Percentiles rank a stretch among this genome's conserved stretches.
These are phyloP conservation scores for Suhomyces bokatorum DNA, from an alignment of 1,139 yeast species.

Conservation along the genomic window DNA sequence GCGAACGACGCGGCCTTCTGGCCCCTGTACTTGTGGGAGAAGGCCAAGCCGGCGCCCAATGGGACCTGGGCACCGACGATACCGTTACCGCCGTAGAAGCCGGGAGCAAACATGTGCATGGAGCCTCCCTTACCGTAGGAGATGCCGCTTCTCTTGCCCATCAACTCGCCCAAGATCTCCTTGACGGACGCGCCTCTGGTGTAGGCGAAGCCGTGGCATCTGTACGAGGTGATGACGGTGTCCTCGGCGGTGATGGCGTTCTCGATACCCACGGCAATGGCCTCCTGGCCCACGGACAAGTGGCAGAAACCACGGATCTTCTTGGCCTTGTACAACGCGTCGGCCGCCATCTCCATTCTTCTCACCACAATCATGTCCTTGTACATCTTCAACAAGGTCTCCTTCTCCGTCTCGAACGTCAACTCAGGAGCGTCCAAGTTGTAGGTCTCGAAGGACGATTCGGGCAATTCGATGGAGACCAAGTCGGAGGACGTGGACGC, in stretches of 20 bases:
- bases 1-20: constrained; percentile 82
- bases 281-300: constrained; percentile 98
- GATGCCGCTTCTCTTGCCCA: constrained; percentile 95
- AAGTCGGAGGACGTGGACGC: constrained; percentile 40
- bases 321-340: constrained; percentile 96
- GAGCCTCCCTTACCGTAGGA: constrained; percentile 99
- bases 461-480: constrained; percentile 65
- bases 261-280: constrained; percentile 97
- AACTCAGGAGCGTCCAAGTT: constrained; percentile 72
- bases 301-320: constrained; percentile 99
- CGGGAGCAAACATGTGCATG: constrained; percentile 96
- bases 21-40: constrained; percentile 91
- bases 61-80: constrained; percentile 99
- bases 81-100: constrained; percentile 99
- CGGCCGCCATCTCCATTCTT: constrained; percentile 99
- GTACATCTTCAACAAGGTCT: constrained; percentile 84
- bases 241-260: constrained; percentile 84
- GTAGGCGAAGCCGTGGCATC: constrained; percentile 98
- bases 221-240: constrained; percentile 91
- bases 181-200: constrained; percentile 94
- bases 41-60: constrained; percentile 94
- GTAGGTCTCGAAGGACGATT: constrained; percentile 81
- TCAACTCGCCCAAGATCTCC: constrained; percentile 88
- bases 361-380: constrained; percentile 92
- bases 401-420: constrained; percentile 76